Evolutionary conservation across 2,329 filamentous ascomycete species (phyloP), one percentile per base, ranked within the genome.

Genomic region (Alternaria dauci): DNA sequence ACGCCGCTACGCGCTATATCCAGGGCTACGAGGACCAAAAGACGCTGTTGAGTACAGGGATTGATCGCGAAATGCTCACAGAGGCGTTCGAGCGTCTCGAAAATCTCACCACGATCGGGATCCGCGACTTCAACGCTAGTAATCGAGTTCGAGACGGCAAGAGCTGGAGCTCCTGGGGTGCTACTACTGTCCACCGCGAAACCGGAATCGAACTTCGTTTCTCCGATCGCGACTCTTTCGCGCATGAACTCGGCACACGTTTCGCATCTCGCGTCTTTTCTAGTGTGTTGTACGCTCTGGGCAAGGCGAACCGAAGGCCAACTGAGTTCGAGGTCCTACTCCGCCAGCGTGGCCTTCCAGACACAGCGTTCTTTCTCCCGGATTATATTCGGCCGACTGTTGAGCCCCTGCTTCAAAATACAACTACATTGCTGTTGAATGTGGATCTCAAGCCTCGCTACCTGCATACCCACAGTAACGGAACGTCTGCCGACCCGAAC

Each of bases 131-230:
- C 74, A 79, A 84, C 68, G 84, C 84, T 0, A 23, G 5, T 0
- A 81, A 73, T 9, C 84, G 87, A 5, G 70, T 69, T 12, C 83
- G 88, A 3, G 88, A 90, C 34, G 76, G 74, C 7, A 60, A 68
- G 14, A 55, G 67, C 1, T 90, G 88, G 88, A 77, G 73, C 8
- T 87, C 86, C 71, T 89, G 88, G 65, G 86, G 87, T 2, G 74
- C 78, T 18, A 71, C 70, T 0, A 84, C 82, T 0, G 76, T 81
- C 9, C 36, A 64, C 11, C 53, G 59, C 16, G 73, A 82, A 51
- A 82, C 80, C 0, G 76, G 80, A 5, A 30, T 72, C 18, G 36
- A 46, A n/a, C 59, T 75, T 28, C 36, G 28, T 9, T 66, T 61
- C 28, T 58, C 58, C 1, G 55, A 59, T 9, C 61, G 57, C 6